phyloP scores from a whole-genome alignment of 768 basidiomycete species.

The Pluteus cervinus region DNA sequence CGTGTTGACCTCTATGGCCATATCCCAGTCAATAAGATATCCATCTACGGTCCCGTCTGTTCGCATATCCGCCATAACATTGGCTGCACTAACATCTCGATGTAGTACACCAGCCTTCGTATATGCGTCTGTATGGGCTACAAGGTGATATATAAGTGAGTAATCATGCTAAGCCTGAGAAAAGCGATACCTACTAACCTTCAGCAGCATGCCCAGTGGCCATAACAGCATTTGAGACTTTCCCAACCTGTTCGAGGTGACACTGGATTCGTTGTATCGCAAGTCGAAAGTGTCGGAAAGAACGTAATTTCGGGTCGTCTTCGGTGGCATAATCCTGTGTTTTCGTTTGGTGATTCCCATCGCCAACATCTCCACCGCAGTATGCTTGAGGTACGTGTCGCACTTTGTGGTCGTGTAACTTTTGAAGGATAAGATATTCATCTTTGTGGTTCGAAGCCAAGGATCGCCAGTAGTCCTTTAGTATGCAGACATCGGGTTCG shows the following conservation, averaged over 20 bases:
- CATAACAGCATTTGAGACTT: not conserved
- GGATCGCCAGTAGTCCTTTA: too few species aligned
- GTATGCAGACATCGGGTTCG: too few species aligned
- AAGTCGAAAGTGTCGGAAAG: not conserved
- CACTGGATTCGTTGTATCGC: not conserved
- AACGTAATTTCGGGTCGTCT: too few species aligned
- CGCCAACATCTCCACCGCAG: too few species aligned
- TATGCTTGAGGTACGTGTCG: too few species aligned
- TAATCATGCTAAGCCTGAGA: not conserved
- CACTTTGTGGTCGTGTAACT: too few species aligned
- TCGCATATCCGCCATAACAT: not conserved
- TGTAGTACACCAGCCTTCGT: not conserved
- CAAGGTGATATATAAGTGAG: too few species aligned
- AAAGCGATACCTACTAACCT: not conserved
- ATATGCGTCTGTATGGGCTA: too few species aligned
- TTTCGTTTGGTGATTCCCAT: too few species aligned
- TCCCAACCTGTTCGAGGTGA: not conserved
- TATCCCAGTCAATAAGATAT: not conserved
- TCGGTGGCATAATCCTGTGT: too few species aligned
- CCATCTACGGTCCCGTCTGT: not conserved
- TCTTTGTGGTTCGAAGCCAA: too few species aligned
- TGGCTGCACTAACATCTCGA: conserved; percentile 1
- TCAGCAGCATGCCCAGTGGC: not conserved
- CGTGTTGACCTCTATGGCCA: not conserved
- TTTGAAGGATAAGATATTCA: too few species aligned